Conservation (phyloP, 495 filamentous ascomycete species). For the Xylaria telfairii region DNA sequence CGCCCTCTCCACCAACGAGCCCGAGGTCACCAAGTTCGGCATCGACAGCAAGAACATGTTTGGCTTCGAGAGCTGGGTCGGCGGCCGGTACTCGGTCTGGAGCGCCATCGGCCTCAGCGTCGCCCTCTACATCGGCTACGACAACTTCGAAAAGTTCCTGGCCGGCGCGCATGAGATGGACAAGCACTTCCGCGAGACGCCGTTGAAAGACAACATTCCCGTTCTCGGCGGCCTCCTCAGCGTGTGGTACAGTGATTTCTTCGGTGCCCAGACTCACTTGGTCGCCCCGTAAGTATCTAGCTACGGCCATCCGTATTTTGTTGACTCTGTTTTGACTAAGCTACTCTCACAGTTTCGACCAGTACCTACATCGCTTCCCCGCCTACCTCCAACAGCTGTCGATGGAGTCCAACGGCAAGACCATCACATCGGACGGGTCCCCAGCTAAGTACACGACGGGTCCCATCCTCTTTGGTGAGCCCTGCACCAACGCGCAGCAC, state of each 20-base stretch:
- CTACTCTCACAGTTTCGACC: slow-evolving; percentile 72
- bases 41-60: slow-evolving; percentile 99
- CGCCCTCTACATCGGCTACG: slow-evolving; percentile 90
- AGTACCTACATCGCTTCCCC: slow-evolving; percentile 98
- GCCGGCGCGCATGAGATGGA: slow-evolving; percentile 97
- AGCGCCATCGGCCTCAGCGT: slow-evolving; percentile 97
- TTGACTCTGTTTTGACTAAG: slow-evolving; percentile 27
- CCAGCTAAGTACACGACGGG: slow-evolving; percentile 97
- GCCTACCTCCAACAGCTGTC: slow-evolving; percentile 98
- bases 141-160: slow-evolving; percentile 97
- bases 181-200: slow-evolving; percentile 91
- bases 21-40: slow-evolving; percentile 95
- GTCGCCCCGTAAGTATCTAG: slow-evolving; percentile 74
- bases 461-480: slow-evolving; percentile 94
- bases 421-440: slow-evolving; percentile 86
- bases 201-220: slow-evolving; percentile 94
- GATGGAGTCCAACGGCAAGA: slow-evolving; percentile 99
- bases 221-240: slow-evolving; percentile 89
- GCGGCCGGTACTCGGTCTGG: slow-evolving; percentile 98
- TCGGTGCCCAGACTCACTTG: slow-evolving; percentile 94
- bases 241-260: slow-evolving; percentile 99
- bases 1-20: slow-evolving; percentile 93
- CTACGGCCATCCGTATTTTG: not conserved
- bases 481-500: slow-evolving; percentile 98
- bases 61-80: slow-evolving; percentile 97